Percentiles rank a stretch among this genome's conserved stretches.
Evolutionary conservation across 768 basidiomycete genomes (phyloP).

Genomic region (Suillus subalutaceus): DNA sequence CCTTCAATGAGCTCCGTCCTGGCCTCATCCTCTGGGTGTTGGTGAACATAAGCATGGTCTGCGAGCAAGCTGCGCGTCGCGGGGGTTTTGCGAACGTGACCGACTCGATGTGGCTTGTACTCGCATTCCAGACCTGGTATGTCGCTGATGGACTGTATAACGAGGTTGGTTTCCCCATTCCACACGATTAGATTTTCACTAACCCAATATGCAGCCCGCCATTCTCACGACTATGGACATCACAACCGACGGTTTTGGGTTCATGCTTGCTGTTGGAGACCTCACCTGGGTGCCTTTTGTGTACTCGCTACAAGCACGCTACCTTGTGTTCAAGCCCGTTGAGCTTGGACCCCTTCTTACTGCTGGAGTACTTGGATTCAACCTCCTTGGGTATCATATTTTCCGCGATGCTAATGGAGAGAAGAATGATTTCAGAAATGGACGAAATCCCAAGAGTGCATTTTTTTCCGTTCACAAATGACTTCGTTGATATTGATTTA

Average conservation of each 20-base stretch:
- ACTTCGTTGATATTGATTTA: background rate
- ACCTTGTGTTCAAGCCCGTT: conserved; percentile 86
- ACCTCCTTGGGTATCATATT: conserved; percentile 84
- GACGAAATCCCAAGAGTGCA: conserved; percentile 89
- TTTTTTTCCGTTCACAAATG: background rate
- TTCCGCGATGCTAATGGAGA: conserved; percentile 89
- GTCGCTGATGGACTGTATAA: conserved; percentile 87
- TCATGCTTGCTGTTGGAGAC: conserved; percentile 96
- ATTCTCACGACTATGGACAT: conserved; percentile 98
- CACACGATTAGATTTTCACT: background rate
- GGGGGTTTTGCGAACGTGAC: conserved; percentile 67
- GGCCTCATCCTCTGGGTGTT: conserved; percentile 88
- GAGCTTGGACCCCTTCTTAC: conserved; percentile 68
- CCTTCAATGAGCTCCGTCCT: conserved; percentile 52
- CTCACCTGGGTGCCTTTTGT: conserved; percentile 93
- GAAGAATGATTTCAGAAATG: conserved; percentile 95
- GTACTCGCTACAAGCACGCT: conserved; percentile 92
- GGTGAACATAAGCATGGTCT: conserved; percentile 87
- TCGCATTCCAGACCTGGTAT: conserved; percentile 86
- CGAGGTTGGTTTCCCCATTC: conserved; percentile 57
- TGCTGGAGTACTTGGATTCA: conserved; percentile 60
- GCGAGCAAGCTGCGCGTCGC: conserved; percentile 83
- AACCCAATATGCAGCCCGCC: conserved; percentile 55
- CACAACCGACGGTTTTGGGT: conserved; percentile 96
- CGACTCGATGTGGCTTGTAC: conserved; percentile 90